Conservation (phyloP, 1,139 yeast genomes). For the Kodamaea anthophila region DNA sequence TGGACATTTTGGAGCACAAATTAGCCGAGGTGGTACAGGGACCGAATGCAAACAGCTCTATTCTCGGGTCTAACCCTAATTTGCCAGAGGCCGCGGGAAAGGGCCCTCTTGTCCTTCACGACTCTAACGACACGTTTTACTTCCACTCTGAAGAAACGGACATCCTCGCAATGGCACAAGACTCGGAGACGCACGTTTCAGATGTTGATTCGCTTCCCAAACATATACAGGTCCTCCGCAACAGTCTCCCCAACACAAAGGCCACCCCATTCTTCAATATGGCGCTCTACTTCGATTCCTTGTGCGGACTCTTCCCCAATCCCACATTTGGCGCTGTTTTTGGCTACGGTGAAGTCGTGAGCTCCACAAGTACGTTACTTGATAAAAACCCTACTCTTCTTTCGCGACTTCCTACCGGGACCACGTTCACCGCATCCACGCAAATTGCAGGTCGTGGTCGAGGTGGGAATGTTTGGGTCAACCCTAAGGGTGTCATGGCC, state of each 20-base stretch:
- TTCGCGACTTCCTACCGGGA: constrained; percentile 61
- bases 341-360: constrained; percentile 81
- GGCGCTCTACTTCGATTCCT: constrained; percentile 42
- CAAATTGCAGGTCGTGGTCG: constrained; percentile 93
- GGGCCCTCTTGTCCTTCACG: constrained; percentile 39
- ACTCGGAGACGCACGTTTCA: constrained; percentile 21
- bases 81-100: too few species aligned
- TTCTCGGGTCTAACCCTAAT: constrained; percentile 19
- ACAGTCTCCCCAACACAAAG: constrained; percentile 38
- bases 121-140: constrained; percentile 49
- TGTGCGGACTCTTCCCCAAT: constrained; percentile 17
- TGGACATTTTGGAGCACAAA: constrained; percentile 16
- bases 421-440: constrained; percentile 66
- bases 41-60: too few species aligned
- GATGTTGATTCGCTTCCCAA: constrained; percentile 54
- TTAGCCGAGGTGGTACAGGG: too few species aligned
- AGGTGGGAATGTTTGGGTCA: constrained; percentile 93
- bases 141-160: constrained; percentile 30
- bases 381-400: constrained; percentile 65
- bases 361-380: constrained; percentile 77
- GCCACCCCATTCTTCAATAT: constrained; percentile 72
- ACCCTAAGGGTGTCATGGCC: constrained; percentile 88
- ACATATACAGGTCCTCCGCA: constrained; percentile 40
- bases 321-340: constrained; percentile 51
- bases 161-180: constrained; percentile 14